phyloP scores from a whole-genome alignment of 208 protist species.

The Leishmania tropica region DNA sequence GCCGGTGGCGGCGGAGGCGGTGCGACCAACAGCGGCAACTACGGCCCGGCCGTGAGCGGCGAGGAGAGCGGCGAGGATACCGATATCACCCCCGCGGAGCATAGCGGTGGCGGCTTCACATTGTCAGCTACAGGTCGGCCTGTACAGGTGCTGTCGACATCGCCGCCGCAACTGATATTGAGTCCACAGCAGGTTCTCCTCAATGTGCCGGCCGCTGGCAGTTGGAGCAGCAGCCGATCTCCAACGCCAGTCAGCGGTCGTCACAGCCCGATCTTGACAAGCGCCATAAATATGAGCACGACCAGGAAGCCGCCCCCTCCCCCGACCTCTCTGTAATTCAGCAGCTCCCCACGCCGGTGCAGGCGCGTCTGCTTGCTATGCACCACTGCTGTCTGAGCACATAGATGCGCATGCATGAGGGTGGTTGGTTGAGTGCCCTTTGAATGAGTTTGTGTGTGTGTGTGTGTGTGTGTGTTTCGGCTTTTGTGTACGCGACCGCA shows the following conservation, averaged over 20 bases:
- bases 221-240: slow-evolving; percentile 9
- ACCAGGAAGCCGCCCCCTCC: background rate
- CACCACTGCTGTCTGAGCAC: background rate
- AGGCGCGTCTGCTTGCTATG: background rate
- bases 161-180: background rate
- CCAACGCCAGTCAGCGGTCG: slow-evolving; percentile 12
- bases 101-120: slow-evolving; percentile 1
- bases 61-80: slow-evolving; percentile 29
- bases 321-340: background rate
- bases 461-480: background rate
- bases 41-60: slow-evolving; percentile 3
- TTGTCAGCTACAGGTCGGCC: background rate
- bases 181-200: background rate
- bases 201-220: background rate
- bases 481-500: background rate
- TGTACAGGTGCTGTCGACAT: background rate
- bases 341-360: no score
- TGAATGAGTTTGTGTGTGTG: background rate
- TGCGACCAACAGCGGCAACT: background rate
- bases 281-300: background rate
- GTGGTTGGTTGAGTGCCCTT: background rate
- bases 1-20: slow-evolving; percentile 4
- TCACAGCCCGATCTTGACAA: background rate
- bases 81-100: background rate
- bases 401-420: background rate